Evolutionary conservation across 495 filamentous ascomycete genomes (phyloP), one percentile per base, ranked within the genome.

Genomic region (Eremomyces bilateralis): DNA sequence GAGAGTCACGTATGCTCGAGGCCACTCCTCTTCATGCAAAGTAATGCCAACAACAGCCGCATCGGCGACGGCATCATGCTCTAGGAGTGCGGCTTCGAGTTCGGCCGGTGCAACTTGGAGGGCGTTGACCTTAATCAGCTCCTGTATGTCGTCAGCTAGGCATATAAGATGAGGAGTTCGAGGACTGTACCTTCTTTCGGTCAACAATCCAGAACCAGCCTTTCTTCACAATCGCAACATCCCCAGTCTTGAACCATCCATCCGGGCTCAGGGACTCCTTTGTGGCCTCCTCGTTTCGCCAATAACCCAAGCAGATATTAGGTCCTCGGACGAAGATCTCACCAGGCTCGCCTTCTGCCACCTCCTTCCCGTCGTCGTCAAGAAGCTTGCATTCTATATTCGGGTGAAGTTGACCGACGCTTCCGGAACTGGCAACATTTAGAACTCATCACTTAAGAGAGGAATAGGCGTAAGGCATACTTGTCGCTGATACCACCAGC

Each of bases 81-180:
- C 46, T 0, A 61, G 49, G 1, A 60, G 48, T 0, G 57, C 47
- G 4, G 50, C 53, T 38, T 62, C 59, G 2, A 63, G 44, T 39
- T 63, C 59, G 6, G 59, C 57, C 2, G 58, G 59, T 3, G 53
- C 53, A 11, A 63, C 58, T 48, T 61, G 58, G 5, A 58, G 36
- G 4, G 49, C 58, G 33, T 58, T 58, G 10, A 60, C 57, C 41
- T 53, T 54, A 44, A 50, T 48, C 31, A 57, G 60, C 50, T 68
- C 58, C 49, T 37, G 29, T 31, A 16, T 30, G 31, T 3, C 3
- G 11, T 22, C 4, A 16, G 16, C 16, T 31, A 3, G 8, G 11
- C 20, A 10, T 15, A 6, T 13, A 38, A 29, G 4, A n/a, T 6
- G 4, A 10, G 30, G 16, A 15, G 6, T 35, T 29, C 20, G 41